Evolutionary conservation across 306 rosid species (phyloP).

Genomic region (Lathyrus sativus): DNA sequence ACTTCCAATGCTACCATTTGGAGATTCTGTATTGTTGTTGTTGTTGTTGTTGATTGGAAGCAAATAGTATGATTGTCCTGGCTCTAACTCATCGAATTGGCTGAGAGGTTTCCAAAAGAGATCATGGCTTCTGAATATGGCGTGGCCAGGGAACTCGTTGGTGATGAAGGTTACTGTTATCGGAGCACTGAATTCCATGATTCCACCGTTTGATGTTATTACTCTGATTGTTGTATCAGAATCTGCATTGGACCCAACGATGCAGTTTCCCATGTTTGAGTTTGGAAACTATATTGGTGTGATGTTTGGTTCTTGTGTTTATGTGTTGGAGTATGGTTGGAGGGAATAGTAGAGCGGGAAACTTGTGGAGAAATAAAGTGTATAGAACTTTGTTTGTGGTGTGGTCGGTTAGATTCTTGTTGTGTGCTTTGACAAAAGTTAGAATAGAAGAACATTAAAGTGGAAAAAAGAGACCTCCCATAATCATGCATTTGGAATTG

Average conservation of each 20-base stretch:
- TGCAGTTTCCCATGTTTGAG: conserved; percentile 69
- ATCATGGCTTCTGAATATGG: conserved; percentile 69
- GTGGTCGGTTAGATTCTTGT: conserved; percentile 44
- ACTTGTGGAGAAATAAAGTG: conserved; percentile 35
- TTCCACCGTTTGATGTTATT: conserved; percentile 72
- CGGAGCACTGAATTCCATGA: conserved; percentile 76
- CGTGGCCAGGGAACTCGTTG: conserved; percentile 67
- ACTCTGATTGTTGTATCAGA: conserved; percentile 52
- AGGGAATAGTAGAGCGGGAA: conserved; percentile 41
- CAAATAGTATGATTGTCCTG: conserved; percentile 66
- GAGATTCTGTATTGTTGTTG: background rate
- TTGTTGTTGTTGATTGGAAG: conserved; percentile 52
- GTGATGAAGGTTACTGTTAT: conserved; percentile 63
- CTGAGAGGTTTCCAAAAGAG: conserved; percentile 79
- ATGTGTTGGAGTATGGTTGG: conserved; percentile 21
- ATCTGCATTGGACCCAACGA: conserved; percentile 59
- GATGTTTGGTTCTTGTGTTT: background rate
- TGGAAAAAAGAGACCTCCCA: background rate
- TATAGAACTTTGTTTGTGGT: background rate
- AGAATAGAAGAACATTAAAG: conserved; percentile 32
- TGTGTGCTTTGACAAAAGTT: conserved; percentile 32
- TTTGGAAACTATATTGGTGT: conserved; percentile 16
- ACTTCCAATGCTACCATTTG: background rate
- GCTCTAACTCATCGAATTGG: conserved; percentile 52
- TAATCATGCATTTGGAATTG: background rate